A percentile compares a stretch with the other conserved stretches of the same genome.
phyloP scores from a whole-genome alignment of 331 rosid genomes.

The Phaseolus coccineus region DNA sequence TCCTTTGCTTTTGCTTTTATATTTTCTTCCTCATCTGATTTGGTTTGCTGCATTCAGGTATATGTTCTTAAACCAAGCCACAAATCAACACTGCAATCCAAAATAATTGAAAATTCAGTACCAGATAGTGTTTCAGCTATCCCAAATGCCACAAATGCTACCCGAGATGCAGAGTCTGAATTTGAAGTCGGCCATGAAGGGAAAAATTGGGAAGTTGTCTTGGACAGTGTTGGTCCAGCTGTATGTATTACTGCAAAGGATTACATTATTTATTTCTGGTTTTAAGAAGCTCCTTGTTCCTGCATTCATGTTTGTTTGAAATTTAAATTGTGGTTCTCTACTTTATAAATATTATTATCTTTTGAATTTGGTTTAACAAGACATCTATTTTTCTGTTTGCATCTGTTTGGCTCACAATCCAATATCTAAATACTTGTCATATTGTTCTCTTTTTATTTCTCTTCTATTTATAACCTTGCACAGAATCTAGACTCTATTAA shows the following conservation, averaged over 20 bases:
- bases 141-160: slow-evolving; percentile 68
- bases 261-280: slow-evolving; percentile 37
- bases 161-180: slow-evolving; percentile 80
- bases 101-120: slow-evolving; percentile 62
- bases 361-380: slow-evolving; percentile 12
- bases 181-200: slow-evolving; percentile 74
- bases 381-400: slow-evolving; percentile 17
- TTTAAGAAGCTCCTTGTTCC: slow-evolving; percentile 33
- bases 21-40: slow-evolving; percentile 30
- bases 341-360: slow-evolving; percentile 25
- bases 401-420: background rate
- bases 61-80: slow-evolving; percentile 93
- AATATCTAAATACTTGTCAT: slow-evolving; percentile 34
- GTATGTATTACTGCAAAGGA: slow-evolving; percentile 54
- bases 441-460: slow-evolving; percentile 24
- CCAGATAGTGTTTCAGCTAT: slow-evolving; percentile 76
- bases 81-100: slow-evolving; percentile 84
- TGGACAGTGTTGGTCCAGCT: slow-evolving; percentile 70
- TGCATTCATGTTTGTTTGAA: slow-evolving; percentile 16
- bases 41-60: slow-evolving; percentile 61
- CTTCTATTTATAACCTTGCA: slow-evolving; percentile 23
- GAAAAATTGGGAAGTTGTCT: slow-evolving; percentile 76
- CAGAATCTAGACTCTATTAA: background rate
- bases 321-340: slow-evolving; percentile 10
- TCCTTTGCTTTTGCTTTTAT: slow-evolving; percentile 36